phyloP scores from a whole-genome alignment of 805 yeast species.

The Wickerhamiella occidentalis region DNA sequence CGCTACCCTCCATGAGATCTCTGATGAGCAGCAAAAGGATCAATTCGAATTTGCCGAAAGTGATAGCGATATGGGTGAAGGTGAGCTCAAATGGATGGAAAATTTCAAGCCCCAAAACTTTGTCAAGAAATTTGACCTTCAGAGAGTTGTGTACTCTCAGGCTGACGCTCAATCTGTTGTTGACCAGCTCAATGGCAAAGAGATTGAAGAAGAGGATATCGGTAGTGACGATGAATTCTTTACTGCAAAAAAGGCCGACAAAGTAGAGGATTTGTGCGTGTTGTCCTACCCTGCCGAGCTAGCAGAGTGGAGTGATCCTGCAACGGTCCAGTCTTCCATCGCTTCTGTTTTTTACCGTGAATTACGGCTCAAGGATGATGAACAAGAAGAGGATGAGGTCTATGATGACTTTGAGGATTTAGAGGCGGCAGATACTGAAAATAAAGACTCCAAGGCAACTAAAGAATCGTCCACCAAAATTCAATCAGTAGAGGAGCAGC shows the following conservation, averaged over 20 bases:
- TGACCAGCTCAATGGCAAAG: slow-evolving; percentile 23
- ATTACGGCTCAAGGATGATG: slow-evolving; percentile 23
- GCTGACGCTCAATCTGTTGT: slow-evolving; percentile 42
- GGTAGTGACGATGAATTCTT: slow-evolving; percentile 30
- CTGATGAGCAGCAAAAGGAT: slow-evolving; percentile 21
- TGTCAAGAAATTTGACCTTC: slow-evolving; percentile 60
- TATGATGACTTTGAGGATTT: slow-evolving; percentile 28
- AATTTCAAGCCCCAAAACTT: slow-evolving; percentile 41
- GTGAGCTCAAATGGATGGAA: slow-evolving; percentile 20
- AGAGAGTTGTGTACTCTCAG: slow-evolving; percentile 66
- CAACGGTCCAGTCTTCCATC: slow-evolving; percentile 18
- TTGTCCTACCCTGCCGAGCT: slow-evolving; percentile 15
- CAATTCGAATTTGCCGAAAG: slow-evolving; percentile 17
- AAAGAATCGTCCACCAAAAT: slow-evolving; percentile 23
- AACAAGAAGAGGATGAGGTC: slow-evolving; percentile 17
- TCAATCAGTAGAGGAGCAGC: slow-evolving; percentile 53
- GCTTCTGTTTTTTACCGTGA: slow-evolving; percentile 24
- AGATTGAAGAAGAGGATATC: slow-evolving; percentile 21
- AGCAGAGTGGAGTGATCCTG: slow-evolving; percentile 22
- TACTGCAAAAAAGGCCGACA: slow-evolving; percentile 17
- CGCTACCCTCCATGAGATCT: slow-evolving; percentile 34
- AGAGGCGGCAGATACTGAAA: slow-evolving; percentile 26
- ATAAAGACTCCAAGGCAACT: slow-evolving; percentile 22
- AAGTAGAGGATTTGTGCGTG: slow-evolving; percentile 20
- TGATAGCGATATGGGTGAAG: slow-evolving; percentile 20